Base-by-base conservation (phyloP, 768 basidiomycete species). In the Jaapia argillacea region DNA sequence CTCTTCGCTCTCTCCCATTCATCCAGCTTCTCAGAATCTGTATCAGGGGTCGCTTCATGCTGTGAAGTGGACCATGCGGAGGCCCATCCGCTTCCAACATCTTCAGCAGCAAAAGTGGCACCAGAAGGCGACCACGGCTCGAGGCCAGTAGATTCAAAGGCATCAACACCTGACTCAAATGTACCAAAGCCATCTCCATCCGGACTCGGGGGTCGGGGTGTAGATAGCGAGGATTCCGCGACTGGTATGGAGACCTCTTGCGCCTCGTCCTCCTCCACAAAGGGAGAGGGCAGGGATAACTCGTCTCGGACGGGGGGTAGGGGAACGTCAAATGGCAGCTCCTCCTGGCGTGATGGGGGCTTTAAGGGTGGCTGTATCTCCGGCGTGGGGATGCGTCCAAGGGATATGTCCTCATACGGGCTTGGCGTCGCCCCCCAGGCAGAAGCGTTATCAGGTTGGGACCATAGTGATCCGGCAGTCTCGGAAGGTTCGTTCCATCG, bases 1-100 rank as follows among this genome's bases (percentile, higher is more conserved):
- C 63, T 67, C 47, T 65, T 72, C 10, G 82, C 81, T 6, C 58
- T 52, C 49, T 82, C 81, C 84, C 85, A 85, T 58, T 81, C 80
- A 53, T 86, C 81, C 4, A 63, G 56, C 4, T 57, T 53, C 36
- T 64, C 60, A 5, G 58, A 54, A n/a, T 57, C 51, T 28, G 44
- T 37, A 40, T 57, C 50, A 4, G 24, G 20, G 5, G 24, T 28
- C 6, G 26, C 45, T 13, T 52, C 46, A 12, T 36, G 42, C 6
- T 44, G 21, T 14, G 36, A 33, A n/a, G 44, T 44, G 1, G 26
- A 47, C 61, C 61, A 65, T 7, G 60, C 54, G 18, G 62, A 51
- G 18, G 53, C 54, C 60, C 60, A 64, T 7, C 53, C 53, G 22
- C 60, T 59, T 12, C 23, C 28, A 12, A 56, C 37, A 20, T 53